These are phyloP conservation scores for Euphorbia schlechtendalii DNA, from an alignment of 441 rosid species.

Conservation along the genomic window DNA sequence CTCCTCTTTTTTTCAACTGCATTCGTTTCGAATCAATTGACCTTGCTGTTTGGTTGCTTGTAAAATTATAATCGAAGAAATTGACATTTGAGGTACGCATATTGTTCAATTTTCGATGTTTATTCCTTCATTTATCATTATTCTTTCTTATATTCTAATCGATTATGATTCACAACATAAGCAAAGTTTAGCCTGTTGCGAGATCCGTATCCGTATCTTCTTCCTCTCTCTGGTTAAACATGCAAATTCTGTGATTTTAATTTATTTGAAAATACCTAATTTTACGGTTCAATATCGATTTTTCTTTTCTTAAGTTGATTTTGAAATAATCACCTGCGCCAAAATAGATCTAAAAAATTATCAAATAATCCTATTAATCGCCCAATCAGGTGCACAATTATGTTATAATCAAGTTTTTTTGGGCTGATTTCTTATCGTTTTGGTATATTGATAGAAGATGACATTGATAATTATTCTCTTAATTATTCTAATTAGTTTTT, in stretches of 20 bases:
- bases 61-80: conserved; percentile 8
- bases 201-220: conserved; percentile 13
- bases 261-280: too few species aligned
- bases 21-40: conserved; percentile 4
- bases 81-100: conserved; percentile 20
- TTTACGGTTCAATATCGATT: too few species aligned
- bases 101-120: neutral
- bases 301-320: neutral
- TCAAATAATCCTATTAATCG: neutral
- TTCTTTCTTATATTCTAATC: neutral
- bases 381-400: neutral
- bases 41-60: conserved; percentile 9
- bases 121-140: conserved; percentile 7
- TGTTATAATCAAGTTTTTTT: neutral
- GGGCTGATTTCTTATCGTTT: too few species aligned
- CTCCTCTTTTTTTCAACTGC: conserved; percentile 11
- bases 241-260: conserved; percentile 14
- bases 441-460: conserved; percentile 9
- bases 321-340: neutral
- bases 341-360: neutral
- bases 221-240: conserved; percentile 14
- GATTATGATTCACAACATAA: neutral
- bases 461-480: conserved; percentile 27
- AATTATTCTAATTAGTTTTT: conserved; percentile 30
- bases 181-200: neutral